Percentiles rank a stretch among this genome's conserved stretches.
These are phyloP conservation scores for Eucalyptus fibrosa DNA, from an alignment of 345 rosid species.

Conservation along the genomic window DNA sequence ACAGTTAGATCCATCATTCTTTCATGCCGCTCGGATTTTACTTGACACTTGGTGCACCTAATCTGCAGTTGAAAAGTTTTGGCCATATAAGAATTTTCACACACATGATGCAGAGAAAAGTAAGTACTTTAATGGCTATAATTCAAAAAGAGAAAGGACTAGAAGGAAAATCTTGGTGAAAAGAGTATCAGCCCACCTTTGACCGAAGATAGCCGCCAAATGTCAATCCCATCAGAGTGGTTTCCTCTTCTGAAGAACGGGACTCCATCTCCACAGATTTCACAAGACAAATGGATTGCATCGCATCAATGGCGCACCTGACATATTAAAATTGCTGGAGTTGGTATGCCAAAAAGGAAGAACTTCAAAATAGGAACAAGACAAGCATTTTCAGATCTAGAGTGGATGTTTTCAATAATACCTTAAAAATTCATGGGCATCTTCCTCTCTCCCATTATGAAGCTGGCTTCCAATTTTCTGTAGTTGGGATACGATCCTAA, in stretches of 20 bases:
- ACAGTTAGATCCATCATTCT: slow-evolving; percentile 98
- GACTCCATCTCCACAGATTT: slow-evolving; percentile 29
- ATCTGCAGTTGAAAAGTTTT: slow-evolving; percentile 28
- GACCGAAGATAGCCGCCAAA: slow-evolving; percentile 97
- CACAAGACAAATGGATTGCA: slow-evolving; percentile 84
- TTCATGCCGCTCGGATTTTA: slow-evolving; percentile 76
- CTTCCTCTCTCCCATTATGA: slow-evolving; percentile 88
- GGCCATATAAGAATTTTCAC: not conserved
- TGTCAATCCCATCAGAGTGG: slow-evolving; percentile 74
- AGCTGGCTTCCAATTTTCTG: slow-evolving; percentile 63
- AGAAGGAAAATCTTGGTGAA: not conserved
- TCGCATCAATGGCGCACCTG: slow-evolving; percentile 81
- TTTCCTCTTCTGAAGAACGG: slow-evolving; percentile 56
- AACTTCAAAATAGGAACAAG: not conserved
- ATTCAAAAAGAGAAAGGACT: not conserved
- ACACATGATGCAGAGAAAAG: not conserved
- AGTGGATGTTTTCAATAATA: slow-evolving; percentile 4
- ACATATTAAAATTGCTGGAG: not conserved
- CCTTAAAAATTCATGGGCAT: slow-evolving; percentile 99
- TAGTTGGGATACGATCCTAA: slow-evolving; percentile 55
- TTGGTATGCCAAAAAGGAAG: not conserved
- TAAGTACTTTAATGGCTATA: not conserved
- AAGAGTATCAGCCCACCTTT: slow-evolving; percentile 31
- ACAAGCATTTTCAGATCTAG: not conserved
- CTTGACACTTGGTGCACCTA: slow-evolving; percentile 78